Base-by-base conservation (phyloP, 2,329 filamentous ascomycete species). In the Teratosphaeria destructans region DNA sequence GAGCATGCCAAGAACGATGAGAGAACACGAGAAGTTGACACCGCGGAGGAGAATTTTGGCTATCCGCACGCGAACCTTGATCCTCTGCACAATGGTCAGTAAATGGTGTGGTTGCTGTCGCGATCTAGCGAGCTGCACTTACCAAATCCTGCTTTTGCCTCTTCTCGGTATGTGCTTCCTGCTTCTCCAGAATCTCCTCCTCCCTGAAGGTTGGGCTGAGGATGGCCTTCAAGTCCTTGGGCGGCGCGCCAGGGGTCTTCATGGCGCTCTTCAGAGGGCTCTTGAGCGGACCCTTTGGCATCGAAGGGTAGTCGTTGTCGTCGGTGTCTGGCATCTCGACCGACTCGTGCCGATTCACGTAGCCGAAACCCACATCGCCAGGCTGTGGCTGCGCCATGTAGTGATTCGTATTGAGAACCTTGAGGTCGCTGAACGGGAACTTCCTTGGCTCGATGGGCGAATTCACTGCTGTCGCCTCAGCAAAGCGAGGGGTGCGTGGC, bases 21-120 rank as follows among this genome's bases (percentile, higher is more conserved):
- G 81, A 74, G 89, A 93, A 80, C 94, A 99, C 75, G 90, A 91
- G 75, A 99, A 97, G 81, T 93, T 96, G 77, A 97, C 89, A 59
- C 90, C 88, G 65, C 94, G 88, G n/a, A 99, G 85, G 63, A 95
- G 84, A 68, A 97, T 87, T 79, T 99, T 99, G 67, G 93, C 94
- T 75, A 97, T 81, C 54, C 94, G 86, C 37, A 97, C 92, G 66
- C 90, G 85, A 39, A 87, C 87, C 78, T 96, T 97, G 74, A 95
- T 84, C 87, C 89, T 95, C 93, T 96, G 71, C 54, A 6, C 7
- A 19, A 19, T 8, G 27, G 34, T 55, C 4, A 37, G 27, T 29
- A 32, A 4, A 34, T 27, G 12, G 12, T n/a, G 26, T 32, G 1
- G 5, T 34, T n/a, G 53, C 29, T 19, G 16, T n/a, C 27, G 8